Base-by-base conservation (phyloP, 75 land plant species). In the Picea sitchensis region DNA sequence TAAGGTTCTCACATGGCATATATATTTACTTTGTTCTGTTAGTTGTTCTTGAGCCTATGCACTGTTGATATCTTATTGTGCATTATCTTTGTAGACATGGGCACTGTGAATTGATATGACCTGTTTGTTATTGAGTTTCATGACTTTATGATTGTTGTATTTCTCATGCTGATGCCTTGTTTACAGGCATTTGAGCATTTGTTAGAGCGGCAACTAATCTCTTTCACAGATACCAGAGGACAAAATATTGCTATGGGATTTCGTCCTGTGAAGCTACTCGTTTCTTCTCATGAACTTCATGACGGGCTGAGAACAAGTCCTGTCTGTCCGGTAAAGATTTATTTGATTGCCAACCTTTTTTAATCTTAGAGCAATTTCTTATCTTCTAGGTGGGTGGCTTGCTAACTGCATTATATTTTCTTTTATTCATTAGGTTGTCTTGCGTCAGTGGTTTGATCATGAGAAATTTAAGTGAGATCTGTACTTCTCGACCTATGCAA, bases 141-240 rank as follows among this genome's bases (percentile, higher is more conserved):
- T 20, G 73, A 38, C 8, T 20, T 17, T 69, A 18, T 69, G 69
- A 69, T 69, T 41, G 12, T 41, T 15, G 8, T 41, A 51, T 18
- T 38, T 69, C 41, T 34, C 5, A 69, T 41, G 73, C 8, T 14
- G 18, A 69, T 80, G 41, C 44, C 77, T 18, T 71, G 38, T 65
- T 36, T 86, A 62, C 87, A 96, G 98, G 99, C 98, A 12, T 96
- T 96, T 86, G 99, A 96, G 77, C 95, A 96, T 67, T 92, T 96
- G 82, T 64, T 96, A 61, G 94, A 93, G 44, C 84, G 91, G 58
- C 89, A 90, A 80, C 72, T 96, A 75, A 84, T 96, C 36, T 58
- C 81, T 63, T 95, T 88, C 80, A 47, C 81, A 26, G 98, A 96
- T 71, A 80, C 78, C 59, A 88, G 88, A 76, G 87, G 83, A 54